Conservation (phyloP, 805 yeast species). For the Nakazawaea populi region DNA sequence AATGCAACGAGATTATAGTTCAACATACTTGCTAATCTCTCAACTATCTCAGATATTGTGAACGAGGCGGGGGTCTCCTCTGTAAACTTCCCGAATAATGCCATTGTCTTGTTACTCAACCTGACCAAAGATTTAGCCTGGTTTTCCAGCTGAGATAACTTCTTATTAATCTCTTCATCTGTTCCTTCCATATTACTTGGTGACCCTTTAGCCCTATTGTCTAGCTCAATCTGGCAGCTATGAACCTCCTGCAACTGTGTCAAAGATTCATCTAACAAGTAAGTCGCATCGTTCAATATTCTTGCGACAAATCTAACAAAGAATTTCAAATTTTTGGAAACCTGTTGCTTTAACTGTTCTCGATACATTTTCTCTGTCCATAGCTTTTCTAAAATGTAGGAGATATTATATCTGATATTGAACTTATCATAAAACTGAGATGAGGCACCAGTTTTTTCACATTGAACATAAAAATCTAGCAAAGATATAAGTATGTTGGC, state of each 20-base stretch:
- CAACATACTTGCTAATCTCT: slow-evolving; percentile 92
- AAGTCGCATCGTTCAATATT: slow-evolving; percentile 92
- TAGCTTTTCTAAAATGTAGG: slow-evolving; percentile 73
- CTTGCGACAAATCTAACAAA: slow-evolving; percentile 91
- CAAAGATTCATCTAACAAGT: slow-evolving; percentile 83
- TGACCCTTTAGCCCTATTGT: slow-evolving; percentile 35
- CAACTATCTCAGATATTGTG: slow-evolving; percentile 83
- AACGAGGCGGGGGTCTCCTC: slow-evolving; percentile 83
- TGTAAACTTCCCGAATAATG: slow-evolving; percentile 74
- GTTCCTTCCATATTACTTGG: slow-evolving; percentile 37
- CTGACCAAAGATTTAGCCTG: slow-evolving; percentile 80
- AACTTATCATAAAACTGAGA: slow-evolving; percentile 96
- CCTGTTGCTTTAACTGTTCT: slow-evolving; percentile 60
- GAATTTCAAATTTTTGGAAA: slow-evolving; percentile 67
- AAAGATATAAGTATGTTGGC: slow-evolving; percentile 74
- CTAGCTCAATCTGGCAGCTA: slow-evolving; percentile 60
- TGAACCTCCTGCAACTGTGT: slow-evolving; percentile 76
- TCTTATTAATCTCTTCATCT: slow-evolving; percentile 54
- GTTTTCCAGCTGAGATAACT: slow-evolving; percentile 58
- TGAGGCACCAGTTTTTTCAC: slow-evolving; percentile 93
- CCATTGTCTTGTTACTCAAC: slow-evolving; percentile 76
- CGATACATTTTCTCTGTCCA: slow-evolving; percentile 74
- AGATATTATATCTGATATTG: slow-evolving; percentile 81
- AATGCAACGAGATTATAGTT: slow-evolving; percentile 87
- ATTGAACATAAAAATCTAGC: slow-evolving; percentile 86